A percentile compares a stretch with the other conserved stretches of the same genome.
phyloP scores from a whole-genome alignment of 2,329 filamentous ascomycete genomes.

The Penicillium sp. region DNA sequence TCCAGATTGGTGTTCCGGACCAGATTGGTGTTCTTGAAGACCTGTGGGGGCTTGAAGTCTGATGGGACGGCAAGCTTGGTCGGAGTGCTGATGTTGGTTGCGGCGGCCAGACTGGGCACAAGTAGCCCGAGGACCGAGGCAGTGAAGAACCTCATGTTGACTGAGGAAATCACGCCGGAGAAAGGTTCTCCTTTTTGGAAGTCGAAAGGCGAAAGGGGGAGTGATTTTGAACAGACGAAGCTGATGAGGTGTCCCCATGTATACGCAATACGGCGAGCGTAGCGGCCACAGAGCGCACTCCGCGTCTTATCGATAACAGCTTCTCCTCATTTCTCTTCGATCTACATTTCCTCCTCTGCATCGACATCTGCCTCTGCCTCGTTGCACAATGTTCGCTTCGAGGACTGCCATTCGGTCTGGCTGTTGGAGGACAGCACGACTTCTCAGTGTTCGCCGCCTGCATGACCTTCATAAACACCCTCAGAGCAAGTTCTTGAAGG shows the following conservation, averaged over 20 bases:
- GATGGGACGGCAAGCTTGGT: constrained; percentile 35
- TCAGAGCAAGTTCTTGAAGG: constrained; percentile 53
- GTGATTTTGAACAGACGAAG: constrained; percentile 16
- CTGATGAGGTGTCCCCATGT: constrained; percentile 38
- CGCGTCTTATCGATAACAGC: constrained; percentile 27
- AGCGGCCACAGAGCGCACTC: constrained; percentile 33
- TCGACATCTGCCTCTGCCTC: not conserved
- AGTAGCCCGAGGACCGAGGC: constrained; percentile 35
- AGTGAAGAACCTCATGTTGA: constrained; percentile 40
- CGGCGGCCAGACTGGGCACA: constrained; percentile 34
- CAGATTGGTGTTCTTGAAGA: constrained; percentile 90
- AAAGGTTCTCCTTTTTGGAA: constrained; percentile 20
- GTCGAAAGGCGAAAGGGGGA: constrained; percentile 11
- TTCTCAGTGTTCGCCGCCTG: constrained; percentile 20
- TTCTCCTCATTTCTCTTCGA: constrained; percentile 20
- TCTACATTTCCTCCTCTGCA: constrained; percentile 1
- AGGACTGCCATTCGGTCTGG: constrained; percentile 22
- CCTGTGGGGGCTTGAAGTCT: constrained; percentile 74
- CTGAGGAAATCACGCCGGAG: constrained; percentile 28
- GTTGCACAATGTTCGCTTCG: constrained; percentile 16
- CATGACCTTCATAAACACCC: constrained; percentile 30
- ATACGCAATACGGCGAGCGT: constrained; percentile 29
- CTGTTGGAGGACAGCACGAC: constrained; percentile 12
- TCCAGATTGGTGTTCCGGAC: constrained; percentile 87
- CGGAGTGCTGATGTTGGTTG: constrained; percentile 25